Evolutionary conservation across 768 basidiomycete species (phyloP).

Genomic region (Krasilnikovozyma curviuscula): DNA sequence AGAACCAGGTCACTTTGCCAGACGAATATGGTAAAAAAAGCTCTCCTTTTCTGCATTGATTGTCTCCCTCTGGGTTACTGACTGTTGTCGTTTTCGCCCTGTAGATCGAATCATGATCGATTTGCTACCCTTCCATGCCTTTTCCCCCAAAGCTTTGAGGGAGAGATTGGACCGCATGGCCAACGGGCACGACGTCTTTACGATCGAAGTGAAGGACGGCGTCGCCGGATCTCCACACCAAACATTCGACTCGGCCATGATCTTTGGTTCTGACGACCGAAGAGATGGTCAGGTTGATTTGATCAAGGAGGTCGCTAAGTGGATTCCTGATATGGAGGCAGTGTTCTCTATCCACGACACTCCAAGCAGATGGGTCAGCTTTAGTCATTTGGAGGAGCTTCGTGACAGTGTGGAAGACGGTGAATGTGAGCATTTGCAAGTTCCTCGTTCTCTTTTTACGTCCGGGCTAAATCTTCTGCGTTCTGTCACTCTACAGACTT

Average conservation of each 20-base stretch:
- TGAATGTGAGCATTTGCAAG: constrained; percentile 15
- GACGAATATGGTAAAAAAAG: constrained; percentile 23
- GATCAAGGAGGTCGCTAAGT: constrained; percentile 7
- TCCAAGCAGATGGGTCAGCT: constrained; percentile 12
- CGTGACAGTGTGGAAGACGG: constrained; percentile 14
- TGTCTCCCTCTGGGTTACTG: too few relatives aligned
- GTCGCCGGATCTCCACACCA: neutral
- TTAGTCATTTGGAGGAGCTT: constrained; percentile 15
- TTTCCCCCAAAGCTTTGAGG: constrained; percentile 15
- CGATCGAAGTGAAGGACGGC: constrained; percentile 1
- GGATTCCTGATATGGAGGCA: constrained; percentile 13
- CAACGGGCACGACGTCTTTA: neutral
- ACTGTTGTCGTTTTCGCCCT: too few relatives aligned
- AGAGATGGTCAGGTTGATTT: constrained; percentile 15
- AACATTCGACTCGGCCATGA: too few relatives aligned
- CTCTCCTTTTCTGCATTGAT: too few relatives aligned
- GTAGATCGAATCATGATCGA: constrained; percentile 18
- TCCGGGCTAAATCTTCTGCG: neutral
- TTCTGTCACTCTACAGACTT: constrained; percentile 9
- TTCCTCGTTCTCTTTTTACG: neutral
- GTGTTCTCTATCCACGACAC: constrained; percentile 19
- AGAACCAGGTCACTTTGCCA: constrained; percentile 17
- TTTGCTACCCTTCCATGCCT: constrained; percentile 16
- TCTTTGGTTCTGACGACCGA: constrained; percentile 14
- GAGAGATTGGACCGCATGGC: constrained; percentile 8